Conservation (phyloP, 306 rosid species). For the Vigna nakashimae region DNA sequence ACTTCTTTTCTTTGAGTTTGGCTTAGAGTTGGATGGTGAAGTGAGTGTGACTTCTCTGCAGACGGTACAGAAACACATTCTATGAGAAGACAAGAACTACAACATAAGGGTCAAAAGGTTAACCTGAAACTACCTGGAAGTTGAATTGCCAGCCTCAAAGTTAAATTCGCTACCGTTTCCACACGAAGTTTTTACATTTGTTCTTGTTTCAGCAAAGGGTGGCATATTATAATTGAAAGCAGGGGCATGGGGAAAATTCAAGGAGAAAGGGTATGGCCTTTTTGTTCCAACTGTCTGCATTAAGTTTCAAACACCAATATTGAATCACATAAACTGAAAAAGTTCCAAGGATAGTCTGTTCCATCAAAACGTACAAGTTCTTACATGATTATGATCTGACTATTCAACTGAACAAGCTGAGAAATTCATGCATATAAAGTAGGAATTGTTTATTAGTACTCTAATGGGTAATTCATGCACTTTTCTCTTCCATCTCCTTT, state of each 20-base stretch:
- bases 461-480: neutral
- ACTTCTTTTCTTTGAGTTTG: slow-evolving; percentile 45
- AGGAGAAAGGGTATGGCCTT: slow-evolving; percentile 69
- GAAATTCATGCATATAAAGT: neutral
- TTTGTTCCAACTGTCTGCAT: slow-evolving; percentile 69
- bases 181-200: slow-evolving; percentile 48
- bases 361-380: neutral
- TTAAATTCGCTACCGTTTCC: slow-evolving; percentile 47
- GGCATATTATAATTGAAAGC: slow-evolving; percentile 49
- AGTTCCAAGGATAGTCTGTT: neutral
- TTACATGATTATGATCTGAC: neutral
- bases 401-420: slow-evolving; percentile 16
- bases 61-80: slow-evolving; percentile 26
- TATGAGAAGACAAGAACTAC: slow-evolving; percentile 38
- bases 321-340: neutral
- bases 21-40: slow-evolving; percentile 54
- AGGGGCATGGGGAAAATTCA: slow-evolving; percentile 53
- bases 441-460: slow-evolving; percentile 1
- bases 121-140: slow-evolving; percentile 57
- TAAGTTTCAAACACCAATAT: slow-evolving; percentile 32
- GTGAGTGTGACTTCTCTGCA: slow-evolving; percentile 62
- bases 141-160: slow-evolving; percentile 44
- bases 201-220: slow-evolving; percentile 53
- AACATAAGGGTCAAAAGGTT: slow-evolving; percentile 14
- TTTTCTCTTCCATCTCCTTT: neutral